phyloP scores from a whole-genome alignment of 257 asterid genomes.

The Anisodus tanguticus region DNA sequence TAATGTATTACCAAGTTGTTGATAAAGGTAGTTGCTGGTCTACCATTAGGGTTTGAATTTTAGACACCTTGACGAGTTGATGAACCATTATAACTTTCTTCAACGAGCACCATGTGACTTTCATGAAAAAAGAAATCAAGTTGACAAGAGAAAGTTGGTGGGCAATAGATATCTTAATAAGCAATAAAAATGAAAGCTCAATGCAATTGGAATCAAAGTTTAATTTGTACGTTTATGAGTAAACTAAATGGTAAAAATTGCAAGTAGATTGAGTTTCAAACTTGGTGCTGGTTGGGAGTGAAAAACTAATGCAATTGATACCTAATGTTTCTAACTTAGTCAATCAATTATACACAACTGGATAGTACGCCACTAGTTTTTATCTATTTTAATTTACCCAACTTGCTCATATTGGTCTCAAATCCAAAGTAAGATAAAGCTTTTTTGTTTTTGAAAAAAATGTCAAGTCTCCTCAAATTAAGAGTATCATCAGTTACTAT shows the following conservation, averaged over 20 bases:
- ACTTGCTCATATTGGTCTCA: not conserved
- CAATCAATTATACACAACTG: not conserved
- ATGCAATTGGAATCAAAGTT: conserved; percentile 29
- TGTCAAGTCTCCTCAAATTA: too few relatives aligned
- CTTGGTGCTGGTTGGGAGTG: not conserved
- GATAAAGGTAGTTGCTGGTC: not conserved
- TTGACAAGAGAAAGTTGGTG: conserved; percentile 49
- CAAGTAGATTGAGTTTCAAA: not conserved
- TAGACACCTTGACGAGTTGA: conserved; percentile 28
- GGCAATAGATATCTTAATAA: conserved; percentile 30
- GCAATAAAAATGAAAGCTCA: conserved; percentile 29
- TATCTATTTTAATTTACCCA: too few relatives aligned
- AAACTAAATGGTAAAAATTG: not conserved
- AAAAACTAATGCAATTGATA: not conserved
- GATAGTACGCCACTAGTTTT: not conserved
- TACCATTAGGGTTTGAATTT: conserved; percentile 36
- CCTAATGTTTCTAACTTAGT: not conserved
- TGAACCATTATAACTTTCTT: not conserved
- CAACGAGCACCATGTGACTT: conserved; percentile 25
- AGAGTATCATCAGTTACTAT: too few relatives aligned
- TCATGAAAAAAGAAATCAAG: conserved; percentile 38
- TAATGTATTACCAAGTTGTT: conserved; percentile 41
- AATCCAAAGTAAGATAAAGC: not conserved
- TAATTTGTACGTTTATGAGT: conserved; percentile 31
- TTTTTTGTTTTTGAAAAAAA: too few relatives aligned